Evolutionary conservation across 176 grass and related monocot species (phyloP).

Genomic region (Alopecurus myosuroides): DNA sequence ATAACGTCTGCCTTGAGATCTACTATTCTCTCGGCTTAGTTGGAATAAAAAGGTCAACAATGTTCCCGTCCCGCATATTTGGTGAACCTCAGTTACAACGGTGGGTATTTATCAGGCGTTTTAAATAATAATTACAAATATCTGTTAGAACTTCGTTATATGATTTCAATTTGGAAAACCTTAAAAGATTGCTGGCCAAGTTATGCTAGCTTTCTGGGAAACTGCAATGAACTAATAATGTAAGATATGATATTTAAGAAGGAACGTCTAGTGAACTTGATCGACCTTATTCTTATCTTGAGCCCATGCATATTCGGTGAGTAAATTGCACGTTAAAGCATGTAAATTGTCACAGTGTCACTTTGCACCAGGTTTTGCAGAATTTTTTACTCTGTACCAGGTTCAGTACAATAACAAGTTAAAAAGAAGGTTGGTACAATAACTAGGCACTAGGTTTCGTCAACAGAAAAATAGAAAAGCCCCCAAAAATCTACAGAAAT

Average conservation of each 20-base stretch:
- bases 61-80: not conserved
- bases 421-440: not conserved
- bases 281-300: not conserved
- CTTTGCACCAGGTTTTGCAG: not conserved
- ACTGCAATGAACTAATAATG: not conserved
- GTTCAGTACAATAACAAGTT: not conserved
- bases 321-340: not conserved
- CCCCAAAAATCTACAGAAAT: not conserved
- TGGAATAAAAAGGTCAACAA: not conserved
- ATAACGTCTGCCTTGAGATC: not conserved
- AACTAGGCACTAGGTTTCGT: not conserved
- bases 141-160: not conserved
- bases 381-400: not conserved
- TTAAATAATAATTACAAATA: not conserved
- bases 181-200: not conserved
- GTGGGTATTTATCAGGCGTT: not conserved
- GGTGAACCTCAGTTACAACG: not conserved
- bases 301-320: not conserved
- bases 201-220: not conserved
- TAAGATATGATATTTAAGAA: not conserved
- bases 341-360: not conserved
- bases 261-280: not conserved
- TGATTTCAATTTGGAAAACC: not conserved
- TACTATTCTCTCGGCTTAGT: not conserved
- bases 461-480: not conserved